Base-by-base conservation (phyloP, 2,329 filamentous ascomycete genomes). In the Talaromyces funiculosus region DNA sequence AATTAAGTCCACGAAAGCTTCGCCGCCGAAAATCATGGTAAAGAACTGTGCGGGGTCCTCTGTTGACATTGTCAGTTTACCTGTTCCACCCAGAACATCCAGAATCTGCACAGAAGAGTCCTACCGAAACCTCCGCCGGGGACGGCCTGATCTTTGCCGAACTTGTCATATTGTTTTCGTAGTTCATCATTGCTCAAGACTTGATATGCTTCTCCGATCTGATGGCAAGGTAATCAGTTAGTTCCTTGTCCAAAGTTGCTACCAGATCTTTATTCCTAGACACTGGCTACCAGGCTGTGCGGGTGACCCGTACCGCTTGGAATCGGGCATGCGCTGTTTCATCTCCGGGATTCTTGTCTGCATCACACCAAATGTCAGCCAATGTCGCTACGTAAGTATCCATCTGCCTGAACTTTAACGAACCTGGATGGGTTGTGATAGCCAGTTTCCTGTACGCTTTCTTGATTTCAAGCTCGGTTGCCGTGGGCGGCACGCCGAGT, bases 291-390 rank as follows among this genome's bases (percentile, higher is more conserved):
- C 40, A 24, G 16, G 37, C 35, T 54, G 10, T 35, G 31, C 20
- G 55, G 58, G 42, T 38, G n/a, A 29, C 42, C 68, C 77, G 62
- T 77, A 95, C 92, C 62, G 85, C 86, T 79, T 99, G 94, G 78
- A 99, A 99, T 75, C 92, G 93, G 71, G 87, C 90, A 78, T 96
- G 90, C 38, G 94, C 94, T 24, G 89, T 91, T 66, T 94, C 92
- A 74, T 99, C 94, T 71, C 92, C 90, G 61, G 93, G 94, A 77
- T 99, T 99, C 82, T 99, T 99, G 80, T 99, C 94, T 90, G 72
- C 2, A 53, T 45, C 66, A 38, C 59, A 51, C 9, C 12, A 14
- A 10, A 1, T 14, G 31, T 61, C 45, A 61, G 54, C 3, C n/a
- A 29, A 53, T 55, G 35, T n/a, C 49, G 16, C 3, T n/a, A 47